Evolutionary conservation across 1,284 basidiomycete genomes (phyloP).

Genomic region (Moniliophthora roreri): DNA sequence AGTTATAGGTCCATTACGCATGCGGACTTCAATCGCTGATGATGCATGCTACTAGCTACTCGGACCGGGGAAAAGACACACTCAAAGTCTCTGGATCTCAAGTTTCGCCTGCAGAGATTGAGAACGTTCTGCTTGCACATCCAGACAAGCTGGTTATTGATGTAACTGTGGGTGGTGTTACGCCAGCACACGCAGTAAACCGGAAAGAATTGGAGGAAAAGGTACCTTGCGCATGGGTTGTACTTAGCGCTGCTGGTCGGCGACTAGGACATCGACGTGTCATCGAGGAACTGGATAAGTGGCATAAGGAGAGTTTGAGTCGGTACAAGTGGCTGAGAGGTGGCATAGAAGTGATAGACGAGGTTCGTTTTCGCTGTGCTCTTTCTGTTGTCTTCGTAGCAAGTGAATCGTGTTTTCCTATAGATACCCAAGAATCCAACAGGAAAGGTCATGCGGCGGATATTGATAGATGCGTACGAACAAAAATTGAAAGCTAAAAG

Average conservation of each 20-base stretch:
- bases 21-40: no score
- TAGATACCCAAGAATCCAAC: conserved; percentile 59
- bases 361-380: conserved; percentile 39
- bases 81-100: no score
- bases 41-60: no score
- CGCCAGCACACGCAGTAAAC: conserved; percentile 36
- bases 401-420: not conserved
- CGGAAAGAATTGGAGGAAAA: conserved; percentile 60
- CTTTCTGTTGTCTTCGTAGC: conserved; percentile 5
- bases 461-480: conserved; percentile 58
- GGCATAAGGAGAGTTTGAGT: conserved; percentile 60
- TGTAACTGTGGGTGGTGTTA: conserved; percentile 65
- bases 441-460: conserved; percentile 62
- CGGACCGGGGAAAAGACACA: no score
- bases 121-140: no score
- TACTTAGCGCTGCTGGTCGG: conserved; percentile 54
- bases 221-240: conserved; percentile 72
- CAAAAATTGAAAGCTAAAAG: not conserved
- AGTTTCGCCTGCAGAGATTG: no score
- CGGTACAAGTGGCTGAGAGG: conserved; percentile 72
- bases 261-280: conserved; percentile 42
- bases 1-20: no score
- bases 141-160: not conserved
- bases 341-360: conserved; percentile 58
- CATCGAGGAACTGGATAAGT: conserved; percentile 48